These are phyloP conservation scores for Penicillium alfredii DNA, from an alignment of 495 filamentous ascomycete species.

Conservation along the genomic window DNA sequence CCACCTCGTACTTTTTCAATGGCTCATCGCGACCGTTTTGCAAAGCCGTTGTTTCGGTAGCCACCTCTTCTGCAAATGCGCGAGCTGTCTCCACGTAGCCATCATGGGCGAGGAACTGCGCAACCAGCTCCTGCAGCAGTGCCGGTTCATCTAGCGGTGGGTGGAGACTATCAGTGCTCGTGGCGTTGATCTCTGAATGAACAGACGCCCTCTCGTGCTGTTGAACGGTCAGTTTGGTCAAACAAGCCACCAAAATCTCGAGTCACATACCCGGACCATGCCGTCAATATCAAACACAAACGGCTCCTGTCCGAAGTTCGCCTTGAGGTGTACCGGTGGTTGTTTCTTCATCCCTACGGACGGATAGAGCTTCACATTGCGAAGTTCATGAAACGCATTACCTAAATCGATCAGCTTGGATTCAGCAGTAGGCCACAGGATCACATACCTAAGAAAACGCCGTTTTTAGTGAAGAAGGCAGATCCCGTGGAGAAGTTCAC, in stretches of 20 bases:
- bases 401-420: constrained; percentile 39
- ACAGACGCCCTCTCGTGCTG: constrained; percentile 60
- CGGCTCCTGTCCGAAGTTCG: constrained; percentile 86
- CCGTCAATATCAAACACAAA: constrained; percentile 93
- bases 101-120: constrained; percentile 90
- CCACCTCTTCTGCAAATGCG: constrained; percentile 81
- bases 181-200: constrained; percentile 47
- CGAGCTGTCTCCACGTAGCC: constrained; percentile 93
- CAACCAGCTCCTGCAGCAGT: constrained; percentile 74
- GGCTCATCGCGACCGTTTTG: constrained; percentile 47
- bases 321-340: constrained; percentile 70
- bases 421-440: not conserved
- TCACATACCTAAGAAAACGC: constrained; percentile 62
- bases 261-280: constrained; percentile 61
- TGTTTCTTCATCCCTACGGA: constrained; percentile 88
- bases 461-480: constrained; percentile 95
- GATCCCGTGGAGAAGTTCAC: constrained; percentile 85
- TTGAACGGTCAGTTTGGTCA: constrained; percentile 17
- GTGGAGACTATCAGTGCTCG: constrained; percentile 51
- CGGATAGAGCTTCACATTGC: constrained; percentile 66
- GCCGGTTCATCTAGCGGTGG: constrained; percentile 66
- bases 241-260: not conserved
- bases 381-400: constrained; percentile 74
- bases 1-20: constrained; percentile 61
- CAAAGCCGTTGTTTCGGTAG: constrained; percentile 60